Evolutionary conservation across 2,329 filamentous ascomycete species (phyloP), one percentile per base, ranked within the genome.

Genomic region (Ascochyta fabae): DNA sequence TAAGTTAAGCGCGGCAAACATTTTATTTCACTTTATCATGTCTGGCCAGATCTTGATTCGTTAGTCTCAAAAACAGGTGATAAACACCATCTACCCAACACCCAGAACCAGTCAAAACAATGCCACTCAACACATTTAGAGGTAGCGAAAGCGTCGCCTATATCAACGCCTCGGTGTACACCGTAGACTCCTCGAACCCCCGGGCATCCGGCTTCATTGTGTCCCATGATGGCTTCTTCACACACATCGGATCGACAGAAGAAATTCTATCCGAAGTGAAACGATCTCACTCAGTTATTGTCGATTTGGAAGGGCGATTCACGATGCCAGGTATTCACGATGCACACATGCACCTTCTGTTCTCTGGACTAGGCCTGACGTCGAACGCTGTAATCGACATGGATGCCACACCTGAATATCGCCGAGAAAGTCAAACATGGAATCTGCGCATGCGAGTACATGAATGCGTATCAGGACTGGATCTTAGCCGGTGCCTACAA

Each of bases 251-350:
- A 4, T 64, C 53, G 6, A 67, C 56, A 6, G 49, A 60, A 9
- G 62, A 70, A 2, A 53, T 76, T 23, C 29, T 53, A 13, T 16
- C 40, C 7, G 43, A 58, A 6, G 68, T 68, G 1, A 49, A 57
- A 22, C 8, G 52, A 3, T 64, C 3, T 5, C 43, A 53, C 12
- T 39, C 66, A 5, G 58, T 70, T 6, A 48, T 59, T 5, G 65
- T 67, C 27, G 65, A 76, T 42, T 57, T 75, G 1, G 56, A 61
- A 23, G 61, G 58, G n/a, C 53, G 58, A 10, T 75, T 75, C 41
- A 59, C 70, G 8, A 75, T 76, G 74, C 73, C 74, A 1, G 74
- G 73, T 1, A 73, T 76, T 29, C 73, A 76, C 50, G 74, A 75
- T 52, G 72, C 72, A 2, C 73, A 76, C 51, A 68, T 66, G 53